These are phyloP conservation scores for Laburnicola sp. DNA, from an alignment of 2,329 filamentous ascomycete species.

Conservation along the genomic window DNA sequence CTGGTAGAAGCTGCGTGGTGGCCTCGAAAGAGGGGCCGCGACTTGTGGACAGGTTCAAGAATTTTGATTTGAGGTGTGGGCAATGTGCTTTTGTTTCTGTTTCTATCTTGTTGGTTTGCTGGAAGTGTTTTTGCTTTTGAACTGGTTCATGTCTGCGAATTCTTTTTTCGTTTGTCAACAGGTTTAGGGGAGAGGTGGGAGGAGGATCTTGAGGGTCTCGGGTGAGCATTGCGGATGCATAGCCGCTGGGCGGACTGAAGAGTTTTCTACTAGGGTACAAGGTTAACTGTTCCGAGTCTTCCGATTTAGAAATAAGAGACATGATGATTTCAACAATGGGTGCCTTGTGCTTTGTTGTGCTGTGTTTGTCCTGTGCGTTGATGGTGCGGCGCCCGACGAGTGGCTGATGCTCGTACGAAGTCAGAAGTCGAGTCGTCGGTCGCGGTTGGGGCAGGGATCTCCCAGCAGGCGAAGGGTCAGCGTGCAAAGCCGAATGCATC, in stretches of 20 bases:
- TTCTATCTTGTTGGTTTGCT: conserved; percentile 7
- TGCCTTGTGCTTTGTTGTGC: neutral
- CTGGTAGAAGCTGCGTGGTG: conserved; percentile 37
- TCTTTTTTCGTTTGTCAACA: conserved; percentile 15
- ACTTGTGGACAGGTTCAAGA: conserved; percentile 27
- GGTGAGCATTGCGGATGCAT: conserved; percentile 21
- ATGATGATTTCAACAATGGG: conserved; percentile 19
- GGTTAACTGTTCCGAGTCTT: conserved; percentile 24
- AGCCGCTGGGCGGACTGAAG: conserved; percentile 41
- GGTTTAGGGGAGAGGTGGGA: neutral
- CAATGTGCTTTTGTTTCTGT: conserved; percentile 19
- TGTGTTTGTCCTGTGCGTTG: neutral
- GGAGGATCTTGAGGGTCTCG: conserved; percentile 5
- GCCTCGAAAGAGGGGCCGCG: conserved; percentile 11
- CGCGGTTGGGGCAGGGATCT: too few species aligned
- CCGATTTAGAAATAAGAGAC: conserved; percentile 33
- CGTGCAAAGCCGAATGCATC: too few species aligned
- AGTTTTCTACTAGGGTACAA: conserved; percentile 22
- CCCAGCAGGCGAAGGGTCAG: too few species aligned
- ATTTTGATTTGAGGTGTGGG: conserved; percentile 18
- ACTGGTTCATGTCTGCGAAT: conserved; percentile 16
- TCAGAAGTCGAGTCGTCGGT: too few species aligned
- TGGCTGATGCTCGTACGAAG: too few species aligned
- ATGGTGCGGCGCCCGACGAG: too few species aligned
- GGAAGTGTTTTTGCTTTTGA: conserved; percentile 10